A percentile compares a stretch with the other conserved stretches of the same genome.
Conservation (phyloP, 371 early-diverging fungal species). For the Neoconidiobolus thromboides region DNA sequence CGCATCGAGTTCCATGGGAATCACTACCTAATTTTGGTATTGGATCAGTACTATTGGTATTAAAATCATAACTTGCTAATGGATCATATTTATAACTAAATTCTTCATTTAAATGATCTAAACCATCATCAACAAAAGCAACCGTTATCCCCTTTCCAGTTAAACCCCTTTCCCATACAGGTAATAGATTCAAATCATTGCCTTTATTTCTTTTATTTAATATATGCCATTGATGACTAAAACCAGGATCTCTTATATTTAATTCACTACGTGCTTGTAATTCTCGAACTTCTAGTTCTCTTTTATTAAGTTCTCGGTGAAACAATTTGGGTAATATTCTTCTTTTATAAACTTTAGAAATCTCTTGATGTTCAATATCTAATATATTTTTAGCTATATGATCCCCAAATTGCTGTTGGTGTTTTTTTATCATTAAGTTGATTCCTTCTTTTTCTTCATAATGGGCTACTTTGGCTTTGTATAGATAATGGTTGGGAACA, state of each 20-base stretch:
- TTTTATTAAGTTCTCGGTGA: background rate
- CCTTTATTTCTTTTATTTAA: constrained; percentile 23
- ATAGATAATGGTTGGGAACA: too few relatives aligned
- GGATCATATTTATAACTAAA: constrained; percentile 60
- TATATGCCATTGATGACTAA: constrained; percentile 66
- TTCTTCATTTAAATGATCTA: background rate
- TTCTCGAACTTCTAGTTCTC: background rate
- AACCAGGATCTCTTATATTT: constrained; percentile 41
- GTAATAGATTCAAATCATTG: constrained; percentile 28
- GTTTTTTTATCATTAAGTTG: too few relatives aligned
- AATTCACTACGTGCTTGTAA: background rate
- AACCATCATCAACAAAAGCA: constrained; percentile 76
- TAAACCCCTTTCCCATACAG: constrained; percentile 16
- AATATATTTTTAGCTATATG: too few relatives aligned
- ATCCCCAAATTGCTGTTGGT: too few relatives aligned
- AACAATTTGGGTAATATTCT: too few relatives aligned
- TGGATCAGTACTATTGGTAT: constrained; percentile 54
- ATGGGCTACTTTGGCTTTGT: too few relatives aligned
- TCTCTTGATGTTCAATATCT: too few relatives aligned
- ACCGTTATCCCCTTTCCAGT: constrained; percentile 69
- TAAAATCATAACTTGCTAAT: constrained; percentile 84
- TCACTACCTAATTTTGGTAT: constrained; percentile 64
- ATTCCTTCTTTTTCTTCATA: too few relatives aligned
- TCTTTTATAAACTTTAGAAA: too few relatives aligned
- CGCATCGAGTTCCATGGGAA: constrained; percentile 90